Conservation (phyloP, 1,284 basidiomycete species). For the Phellinidium pouzarii region DNA sequence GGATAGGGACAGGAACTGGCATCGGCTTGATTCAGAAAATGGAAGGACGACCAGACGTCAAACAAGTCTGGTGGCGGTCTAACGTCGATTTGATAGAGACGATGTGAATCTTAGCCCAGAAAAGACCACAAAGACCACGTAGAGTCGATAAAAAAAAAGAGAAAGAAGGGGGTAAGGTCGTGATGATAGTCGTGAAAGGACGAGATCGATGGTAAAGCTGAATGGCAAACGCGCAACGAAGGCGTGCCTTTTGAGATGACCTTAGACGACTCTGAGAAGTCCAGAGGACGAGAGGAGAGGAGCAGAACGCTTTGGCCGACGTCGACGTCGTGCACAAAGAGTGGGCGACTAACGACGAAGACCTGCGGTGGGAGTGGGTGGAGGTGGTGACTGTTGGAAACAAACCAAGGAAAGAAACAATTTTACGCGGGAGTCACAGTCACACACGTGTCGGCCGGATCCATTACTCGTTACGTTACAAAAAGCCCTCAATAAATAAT, state of each 20-base stretch:
- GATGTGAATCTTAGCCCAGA: slow-evolving; percentile 7
- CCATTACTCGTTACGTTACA: too few species aligned
- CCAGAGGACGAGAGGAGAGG: slow-evolving; percentile 4
- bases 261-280: slow-evolving; percentile 11
- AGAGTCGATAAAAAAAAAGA: slow-evolving; percentile 11
- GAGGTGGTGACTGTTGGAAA: not conserved
- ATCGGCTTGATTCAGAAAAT: slow-evolving; percentile 46
- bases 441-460: not conserved
- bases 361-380: slow-evolving; percentile 11
- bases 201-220: slow-evolving; percentile 28
- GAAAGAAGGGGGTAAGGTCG: slow-evolving; percentile 35
- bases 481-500: too few species aligned
- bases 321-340: slow-evolving; percentile 16
- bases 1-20: slow-evolving; percentile 73
- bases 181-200: slow-evolving; percentile 40
- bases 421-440: not conserved
- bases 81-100: not conserved
- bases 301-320: slow-evolving; percentile 7
- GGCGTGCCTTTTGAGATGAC: slow-evolving; percentile 75
- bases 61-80: slow-evolving; percentile 4
- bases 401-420: not conserved
- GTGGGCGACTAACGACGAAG: slow-evolving; percentile 17
- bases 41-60: slow-evolving; percentile 30
- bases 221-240: slow-evolving; percentile 82
- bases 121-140: not conserved